Percentiles rank a stretch among this genome's conserved stretches.
phyloP scores from a whole-genome alignment of 306 rosid species.

The Cucumis hystrix region DNA sequence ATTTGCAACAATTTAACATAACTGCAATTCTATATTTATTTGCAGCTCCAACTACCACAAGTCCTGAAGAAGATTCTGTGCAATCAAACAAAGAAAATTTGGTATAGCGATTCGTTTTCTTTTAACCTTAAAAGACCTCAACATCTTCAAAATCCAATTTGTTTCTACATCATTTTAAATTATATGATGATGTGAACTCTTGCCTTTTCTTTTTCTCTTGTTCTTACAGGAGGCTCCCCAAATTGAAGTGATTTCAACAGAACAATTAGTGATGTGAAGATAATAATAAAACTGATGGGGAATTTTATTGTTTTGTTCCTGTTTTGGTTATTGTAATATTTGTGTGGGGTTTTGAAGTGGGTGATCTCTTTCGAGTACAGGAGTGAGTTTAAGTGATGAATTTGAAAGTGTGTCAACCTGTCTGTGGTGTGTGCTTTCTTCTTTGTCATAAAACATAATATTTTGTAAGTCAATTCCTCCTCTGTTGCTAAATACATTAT shows the following conservation, averaged over 20 bases:
- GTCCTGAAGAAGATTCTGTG: not conserved
- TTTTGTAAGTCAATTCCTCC: not conserved
- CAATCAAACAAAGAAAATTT: constrained; percentile 17
- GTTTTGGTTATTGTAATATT: not conserved
- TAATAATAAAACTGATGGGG: too few relatives aligned
- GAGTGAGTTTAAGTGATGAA: not conserved
- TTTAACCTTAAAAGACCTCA: not conserved
- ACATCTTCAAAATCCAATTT: not conserved
- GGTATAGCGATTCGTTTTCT: not conserved
- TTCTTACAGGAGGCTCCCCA: constrained; percentile 5
- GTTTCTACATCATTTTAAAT: not conserved
- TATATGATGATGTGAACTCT: not conserved
- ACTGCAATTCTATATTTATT: not conserved
- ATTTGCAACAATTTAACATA: not conserved
- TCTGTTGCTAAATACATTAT: not conserved
- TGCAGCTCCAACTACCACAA: not conserved
- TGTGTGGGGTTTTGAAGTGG: not conserved
- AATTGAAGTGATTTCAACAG: constrained; percentile 2
- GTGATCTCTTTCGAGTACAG: constrained; percentile 2
- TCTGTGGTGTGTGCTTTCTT: not conserved
- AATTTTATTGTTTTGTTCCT: not conserved
- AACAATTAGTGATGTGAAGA: not conserved
- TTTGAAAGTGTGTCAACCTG: not conserved
- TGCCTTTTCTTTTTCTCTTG: not conserved
- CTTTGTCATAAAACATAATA: constrained; percentile 1